Conservation (phyloP, 192 early-diverging fungal genomes). For the Gigaspora rosea region DNA sequence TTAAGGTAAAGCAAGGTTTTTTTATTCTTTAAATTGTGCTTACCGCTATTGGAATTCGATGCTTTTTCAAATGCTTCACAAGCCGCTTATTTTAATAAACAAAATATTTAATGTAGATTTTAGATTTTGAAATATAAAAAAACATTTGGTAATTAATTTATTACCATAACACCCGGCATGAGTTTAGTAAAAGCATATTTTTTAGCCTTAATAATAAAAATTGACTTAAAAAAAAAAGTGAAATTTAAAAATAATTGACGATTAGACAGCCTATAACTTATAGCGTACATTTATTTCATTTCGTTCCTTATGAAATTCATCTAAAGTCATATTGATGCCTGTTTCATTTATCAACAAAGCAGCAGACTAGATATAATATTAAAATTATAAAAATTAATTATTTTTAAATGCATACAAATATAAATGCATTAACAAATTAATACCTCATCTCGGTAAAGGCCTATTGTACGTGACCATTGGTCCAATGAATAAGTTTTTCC, state of each 20-base stretch:
- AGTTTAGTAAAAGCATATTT: conserved; percentile 14
- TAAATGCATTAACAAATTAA: neutral
- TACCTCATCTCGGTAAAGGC: conserved; percentile 58
- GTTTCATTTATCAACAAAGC: conserved; percentile 70
- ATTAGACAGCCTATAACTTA: neutral
- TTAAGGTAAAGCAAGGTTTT: neutral
- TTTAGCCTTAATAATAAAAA: neutral
- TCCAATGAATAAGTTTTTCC: conserved; percentile 67
- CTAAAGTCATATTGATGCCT: conserved; percentile 69
- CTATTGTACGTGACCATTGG: conserved; percentile 76
- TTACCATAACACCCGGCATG: conserved; percentile 19
- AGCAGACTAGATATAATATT: conserved; percentile 39
- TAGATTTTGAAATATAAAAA: neutral
- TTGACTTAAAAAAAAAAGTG: conserved; percentile 1
- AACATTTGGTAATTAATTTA: neutral
- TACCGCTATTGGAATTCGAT: conserved; percentile 26
- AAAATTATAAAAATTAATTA: neutral
- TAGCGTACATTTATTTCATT: conserved; percentile 48
- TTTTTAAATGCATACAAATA: neutral
- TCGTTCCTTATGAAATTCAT: conserved; percentile 77
- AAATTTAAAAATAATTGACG: neutral
- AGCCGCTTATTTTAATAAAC: conserved; percentile 18
- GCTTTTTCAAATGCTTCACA: conserved; percentile 6
- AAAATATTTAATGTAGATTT: neutral
- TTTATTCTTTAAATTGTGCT: neutral